phyloP scores from a whole-genome alignment of 1,284 basidiomycete species.

The Pseudozyma tsukubaensis region DNA sequence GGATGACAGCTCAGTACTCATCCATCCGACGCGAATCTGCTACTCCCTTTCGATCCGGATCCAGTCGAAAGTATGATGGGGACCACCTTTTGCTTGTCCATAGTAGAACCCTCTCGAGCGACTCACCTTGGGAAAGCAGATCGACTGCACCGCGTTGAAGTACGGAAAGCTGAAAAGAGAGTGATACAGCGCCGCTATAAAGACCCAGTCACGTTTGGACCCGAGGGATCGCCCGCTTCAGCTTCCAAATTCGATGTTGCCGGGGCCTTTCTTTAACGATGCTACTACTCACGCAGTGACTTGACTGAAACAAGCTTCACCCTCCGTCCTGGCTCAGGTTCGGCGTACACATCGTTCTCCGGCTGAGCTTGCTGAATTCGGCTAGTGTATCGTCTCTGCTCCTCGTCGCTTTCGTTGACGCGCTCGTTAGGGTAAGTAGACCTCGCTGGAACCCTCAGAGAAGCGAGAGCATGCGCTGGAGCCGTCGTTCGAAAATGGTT shows the following conservation, averaged over 20 bases:
- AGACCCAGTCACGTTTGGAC: too few relatives aligned
- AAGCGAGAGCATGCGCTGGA: not conserved
- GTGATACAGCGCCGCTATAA: conserved; percentile 81
- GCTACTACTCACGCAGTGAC: conserved; percentile 20
- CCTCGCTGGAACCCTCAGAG: not conserved
- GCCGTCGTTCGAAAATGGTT: not conserved
- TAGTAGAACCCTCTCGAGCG: not conserved
- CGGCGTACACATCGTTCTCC: conserved; percentile 5
- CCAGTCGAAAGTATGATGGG: too few relatives aligned
- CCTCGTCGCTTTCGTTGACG: too few relatives aligned
- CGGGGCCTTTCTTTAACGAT: not conserved
- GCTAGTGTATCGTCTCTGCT: not conserved
- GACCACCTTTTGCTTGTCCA: too few relatives aligned
- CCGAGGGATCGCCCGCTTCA: not conserved
- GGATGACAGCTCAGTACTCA: conserved; percentile 74
- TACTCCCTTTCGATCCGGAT: too few relatives aligned
- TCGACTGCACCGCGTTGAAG: conserved; percentile 90
- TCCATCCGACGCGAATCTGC: too few relatives aligned
- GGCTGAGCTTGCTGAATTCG: not conserved
- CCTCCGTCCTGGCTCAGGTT: conserved; percentile 25
- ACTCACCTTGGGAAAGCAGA: conserved; percentile 80
- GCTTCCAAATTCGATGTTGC: not conserved
- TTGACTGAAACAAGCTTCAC: conserved; percentile 20
- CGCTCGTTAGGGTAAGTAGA: too few relatives aligned
- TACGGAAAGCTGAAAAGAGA: conserved; percentile 84